phyloP scores from a whole-genome alignment of 768 basidiomycete species.

The Trichaptum fuscoviolaceum region DNA sequence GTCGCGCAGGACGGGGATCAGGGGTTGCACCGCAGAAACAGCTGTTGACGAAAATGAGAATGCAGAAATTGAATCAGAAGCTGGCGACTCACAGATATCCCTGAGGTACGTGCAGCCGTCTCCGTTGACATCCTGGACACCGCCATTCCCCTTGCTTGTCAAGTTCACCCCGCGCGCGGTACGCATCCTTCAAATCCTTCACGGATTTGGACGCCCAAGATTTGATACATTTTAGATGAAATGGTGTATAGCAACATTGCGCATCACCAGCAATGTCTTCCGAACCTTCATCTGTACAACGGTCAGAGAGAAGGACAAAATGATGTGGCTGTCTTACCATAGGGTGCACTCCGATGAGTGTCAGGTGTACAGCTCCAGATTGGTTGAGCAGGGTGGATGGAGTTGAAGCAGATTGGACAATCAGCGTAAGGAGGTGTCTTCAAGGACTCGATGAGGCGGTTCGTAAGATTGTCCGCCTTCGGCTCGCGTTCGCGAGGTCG shows the following conservation, averaged over 20 bases:
- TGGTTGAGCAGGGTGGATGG: slow-evolving; percentile 71
- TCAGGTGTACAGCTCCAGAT: slow-evolving; percentile 80
- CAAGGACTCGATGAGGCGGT: slow-evolving; percentile 60
- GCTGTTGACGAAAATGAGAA: slow-evolving; percentile 30
- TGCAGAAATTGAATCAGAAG: not conserved
- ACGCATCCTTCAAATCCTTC: slow-evolving; percentile 67
- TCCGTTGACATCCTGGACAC: slow-evolving; percentile 90
- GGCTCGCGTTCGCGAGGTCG: slow-evolving; percentile 9
- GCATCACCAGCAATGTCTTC: slow-evolving; percentile 19
- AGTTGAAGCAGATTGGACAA: slow-evolving; percentile 79
- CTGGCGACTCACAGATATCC: slow-evolving; percentile 55
- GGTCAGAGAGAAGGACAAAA: not conserved
- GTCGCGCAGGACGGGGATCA: slow-evolving; percentile 67
- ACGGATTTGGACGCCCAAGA: slow-evolving; percentile 85
- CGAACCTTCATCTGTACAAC: slow-evolving; percentile 14
- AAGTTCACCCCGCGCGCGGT: slow-evolving; percentile 60
- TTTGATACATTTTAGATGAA: slow-evolving; percentile 86
- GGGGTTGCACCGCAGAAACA: slow-evolving; percentile 79
- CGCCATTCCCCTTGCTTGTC: slow-evolving; percentile 75
- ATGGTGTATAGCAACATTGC: slow-evolving; percentile 84
- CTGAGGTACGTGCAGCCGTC: slow-evolving; percentile 58
- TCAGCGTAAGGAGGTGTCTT: slow-evolving; percentile 69
- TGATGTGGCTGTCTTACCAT: not conserved
- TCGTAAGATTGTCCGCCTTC: slow-evolving; percentile 63
- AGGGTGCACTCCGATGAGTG: not conserved